phyloP scores from a whole-genome alignment of 139 green algal genomes.

The Chlorella sp. region DNA sequence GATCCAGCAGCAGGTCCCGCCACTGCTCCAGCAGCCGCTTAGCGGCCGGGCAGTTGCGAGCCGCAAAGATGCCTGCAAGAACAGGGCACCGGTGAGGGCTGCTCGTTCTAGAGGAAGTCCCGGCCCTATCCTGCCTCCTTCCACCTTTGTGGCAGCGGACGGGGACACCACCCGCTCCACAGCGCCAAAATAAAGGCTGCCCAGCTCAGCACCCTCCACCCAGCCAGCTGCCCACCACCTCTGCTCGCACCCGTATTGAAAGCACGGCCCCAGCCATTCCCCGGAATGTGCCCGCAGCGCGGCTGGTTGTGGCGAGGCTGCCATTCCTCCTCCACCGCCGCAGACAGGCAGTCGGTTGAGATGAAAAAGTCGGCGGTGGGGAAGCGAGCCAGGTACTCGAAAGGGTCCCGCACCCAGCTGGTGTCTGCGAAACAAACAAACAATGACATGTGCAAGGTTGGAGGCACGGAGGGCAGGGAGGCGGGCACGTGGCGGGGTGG shows the following conservation, averaged over 20 bases:
- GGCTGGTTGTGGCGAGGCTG: constrained; percentile 6
- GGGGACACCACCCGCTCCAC: too few relatives aligned
- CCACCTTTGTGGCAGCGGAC: too few relatives aligned
- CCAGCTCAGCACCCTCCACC: too few relatives aligned
- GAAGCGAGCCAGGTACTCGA: neutral
- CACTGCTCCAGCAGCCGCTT: neutral
- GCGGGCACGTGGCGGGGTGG: neutral
- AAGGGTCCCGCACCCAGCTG: constrained; percentile 18
- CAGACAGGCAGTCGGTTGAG: constrained; percentile 42
- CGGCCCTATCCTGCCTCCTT: too few relatives aligned
- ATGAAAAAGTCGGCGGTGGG: constrained; percentile 28
- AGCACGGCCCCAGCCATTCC: constrained; percentile 23
- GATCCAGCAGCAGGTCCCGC: neutral
- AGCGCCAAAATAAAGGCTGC: neutral
- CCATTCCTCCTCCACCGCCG: neutral
- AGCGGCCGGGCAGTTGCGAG: constrained; percentile 26
- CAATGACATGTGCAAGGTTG: too few relatives aligned
- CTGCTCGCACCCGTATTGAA: constrained; percentile 32
- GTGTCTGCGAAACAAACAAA: neutral
- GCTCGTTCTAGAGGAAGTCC: neutral
- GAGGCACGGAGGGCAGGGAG: neutral
- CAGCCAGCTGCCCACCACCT: neutral
- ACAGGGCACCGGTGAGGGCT: too few relatives aligned
- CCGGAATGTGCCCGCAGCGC: constrained; percentile 34
- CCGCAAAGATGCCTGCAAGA: constrained; percentile 31